Evolutionary conservation across 129 eudicot genomes (phyloP).

Genomic region (Erigeron canadensis): DNA sequence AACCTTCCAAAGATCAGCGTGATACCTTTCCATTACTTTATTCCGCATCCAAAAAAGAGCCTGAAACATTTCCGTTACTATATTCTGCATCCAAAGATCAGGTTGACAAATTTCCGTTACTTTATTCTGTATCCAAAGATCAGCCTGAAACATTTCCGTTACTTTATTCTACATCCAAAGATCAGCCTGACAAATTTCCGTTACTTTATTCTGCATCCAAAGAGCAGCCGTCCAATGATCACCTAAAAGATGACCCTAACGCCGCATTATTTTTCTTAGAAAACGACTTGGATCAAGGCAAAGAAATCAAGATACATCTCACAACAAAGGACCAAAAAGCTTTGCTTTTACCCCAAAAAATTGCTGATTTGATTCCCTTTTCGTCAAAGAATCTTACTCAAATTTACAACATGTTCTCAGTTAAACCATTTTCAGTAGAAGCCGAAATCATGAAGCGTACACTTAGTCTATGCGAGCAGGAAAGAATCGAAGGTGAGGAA

Average conservation of each 20-base stretch:
- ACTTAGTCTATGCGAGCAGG: constrained; percentile 45
- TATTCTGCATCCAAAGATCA: too few relatives aligned
- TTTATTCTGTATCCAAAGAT: constrained; percentile 40
- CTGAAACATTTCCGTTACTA: too few relatives aligned
- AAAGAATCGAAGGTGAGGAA: constrained; percentile 49
- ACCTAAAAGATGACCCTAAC: constrained; percentile 54
- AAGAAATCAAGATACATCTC: constrained; percentile 40
- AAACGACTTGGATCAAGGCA: constrained; percentile 28
- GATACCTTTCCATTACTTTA: too few relatives aligned
- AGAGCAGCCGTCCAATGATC: constrained; percentile 42
- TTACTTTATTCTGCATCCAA: constrained; percentile 47
- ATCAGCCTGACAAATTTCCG: constrained; percentile 28
- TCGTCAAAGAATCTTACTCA: constrained; percentile 36
- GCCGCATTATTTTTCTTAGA: constrained; percentile 54
- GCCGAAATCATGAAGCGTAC: constrained; percentile 44
- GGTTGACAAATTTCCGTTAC: constrained; percentile 11
- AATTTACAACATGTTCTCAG: constrained; percentile 37
- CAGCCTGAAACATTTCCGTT: too few relatives aligned
- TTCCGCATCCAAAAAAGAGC: too few relatives aligned
- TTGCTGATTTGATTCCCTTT: constrained; percentile 54
- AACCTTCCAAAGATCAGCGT: too few relatives aligned
- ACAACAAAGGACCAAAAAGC: constrained; percentile 15
- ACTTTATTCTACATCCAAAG: too few relatives aligned
- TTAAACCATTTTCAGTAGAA: constrained; percentile 39
- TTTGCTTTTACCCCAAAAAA: constrained; percentile 43